Percentiles rank a stretch among this genome's conserved stretches.
Evolutionary conservation across 768 basidiomycete genomes (phyloP).

Genomic region (Serendipita sp.): DNA sequence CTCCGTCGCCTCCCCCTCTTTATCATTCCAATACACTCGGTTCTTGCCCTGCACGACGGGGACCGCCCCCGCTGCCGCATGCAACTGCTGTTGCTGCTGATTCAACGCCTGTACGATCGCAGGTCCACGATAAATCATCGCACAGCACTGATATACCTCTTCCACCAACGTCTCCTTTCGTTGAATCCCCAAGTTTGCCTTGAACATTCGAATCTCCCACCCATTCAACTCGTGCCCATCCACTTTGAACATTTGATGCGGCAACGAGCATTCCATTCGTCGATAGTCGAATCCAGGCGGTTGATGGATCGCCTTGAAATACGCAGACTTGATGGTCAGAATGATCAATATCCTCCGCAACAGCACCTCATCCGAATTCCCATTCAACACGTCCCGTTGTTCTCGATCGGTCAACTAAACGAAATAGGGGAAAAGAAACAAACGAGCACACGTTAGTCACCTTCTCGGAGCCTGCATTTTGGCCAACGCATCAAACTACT

Average conservation of each 20-base stretch:
- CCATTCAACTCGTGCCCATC: constrained; percentile 57
- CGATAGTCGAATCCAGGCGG: constrained; percentile 67
- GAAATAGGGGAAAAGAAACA: too few relatives aligned
- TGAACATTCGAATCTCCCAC: constrained; percentile 80
- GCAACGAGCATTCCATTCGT: constrained; percentile 67
- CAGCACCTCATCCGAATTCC: constrained; percentile 41
- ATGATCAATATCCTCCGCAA: constrained; percentile 64
- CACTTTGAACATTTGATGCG: constrained; percentile 42
- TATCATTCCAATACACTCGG: constrained; percentile 1
- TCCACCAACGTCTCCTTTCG: constrained; percentile 19
- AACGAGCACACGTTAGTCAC: background rate
- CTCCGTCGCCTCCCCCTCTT: constrained; percentile 2
- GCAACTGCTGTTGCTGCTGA: background rate
- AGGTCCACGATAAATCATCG: constrained; percentile 12
- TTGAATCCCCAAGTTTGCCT: constrained; percentile 52
- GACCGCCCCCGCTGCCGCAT: background rate
- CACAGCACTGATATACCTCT: constrained; percentile 13
- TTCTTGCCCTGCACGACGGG: background rate
- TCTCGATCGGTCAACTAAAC: constrained; percentile 22
- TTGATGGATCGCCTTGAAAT: constrained; percentile 73
- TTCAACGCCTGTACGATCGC: background rate
- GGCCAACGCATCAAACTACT: constrained; percentile 14
- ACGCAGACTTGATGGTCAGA: constrained; percentile 64
- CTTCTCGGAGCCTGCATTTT: background rate
- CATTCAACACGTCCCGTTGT: constrained; percentile 39